Conservation (phyloP, 75 land plant species). For the Sequoia sempervirens region DNA sequence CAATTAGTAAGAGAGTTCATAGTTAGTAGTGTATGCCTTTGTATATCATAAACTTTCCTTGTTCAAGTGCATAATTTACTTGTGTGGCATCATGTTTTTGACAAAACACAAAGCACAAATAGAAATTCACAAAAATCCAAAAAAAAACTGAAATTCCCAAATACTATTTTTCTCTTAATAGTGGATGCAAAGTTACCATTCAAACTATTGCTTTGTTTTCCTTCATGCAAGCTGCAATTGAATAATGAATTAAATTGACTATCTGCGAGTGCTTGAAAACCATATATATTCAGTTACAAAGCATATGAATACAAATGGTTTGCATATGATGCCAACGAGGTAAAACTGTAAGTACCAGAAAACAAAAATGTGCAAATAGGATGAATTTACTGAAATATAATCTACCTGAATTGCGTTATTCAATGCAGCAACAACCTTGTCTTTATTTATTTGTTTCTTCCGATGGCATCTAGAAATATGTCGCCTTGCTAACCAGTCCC, state of each 20-base stretch:
- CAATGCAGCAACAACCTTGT: slow-evolving; percentile 14
- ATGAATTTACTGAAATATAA: neutral
- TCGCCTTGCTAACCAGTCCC: slow-evolving; percentile 89
- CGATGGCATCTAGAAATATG: slow-evolving; percentile 19
- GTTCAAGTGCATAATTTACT: too few species aligned
- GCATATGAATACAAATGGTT: neutral
- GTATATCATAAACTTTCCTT: neutral
- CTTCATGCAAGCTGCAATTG: neutral
- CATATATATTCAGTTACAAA: neutral
- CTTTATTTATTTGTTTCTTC: slow-evolving; percentile 1
- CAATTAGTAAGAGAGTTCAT: neutral
- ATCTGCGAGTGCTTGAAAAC: neutral
- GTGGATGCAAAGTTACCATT: neutral
- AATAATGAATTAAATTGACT: neutral
- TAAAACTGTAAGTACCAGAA: neutral
- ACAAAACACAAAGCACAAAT: too few species aligned
- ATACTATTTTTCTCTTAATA: too few species aligned
- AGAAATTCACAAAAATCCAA: too few species aligned
- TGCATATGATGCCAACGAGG: neutral
- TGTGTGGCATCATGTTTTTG: too few species aligned
- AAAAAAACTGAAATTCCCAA: too few species aligned
- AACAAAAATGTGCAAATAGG: neutral
- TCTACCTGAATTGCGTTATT: slow-evolving; percentile 55
- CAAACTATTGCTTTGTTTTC: neutral
- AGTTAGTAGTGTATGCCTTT: neutral